Conservation (phyloP, 78 protist genomes). For the Dictyostelium capitatum region DNA sequence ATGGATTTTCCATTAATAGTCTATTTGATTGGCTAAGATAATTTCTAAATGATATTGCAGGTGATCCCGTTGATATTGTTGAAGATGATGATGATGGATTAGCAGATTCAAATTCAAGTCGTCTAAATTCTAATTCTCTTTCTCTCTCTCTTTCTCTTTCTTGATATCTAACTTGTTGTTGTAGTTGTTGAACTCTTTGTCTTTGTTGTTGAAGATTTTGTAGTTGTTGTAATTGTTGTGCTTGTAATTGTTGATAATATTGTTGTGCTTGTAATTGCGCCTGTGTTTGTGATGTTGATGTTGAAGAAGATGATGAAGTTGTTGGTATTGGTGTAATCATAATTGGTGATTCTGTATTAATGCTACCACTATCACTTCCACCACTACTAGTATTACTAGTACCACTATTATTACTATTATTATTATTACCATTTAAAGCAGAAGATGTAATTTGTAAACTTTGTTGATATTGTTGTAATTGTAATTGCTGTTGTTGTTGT, state of each 20-base stretch:
- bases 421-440: too few relatives aligned
- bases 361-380: too few relatives aligned
- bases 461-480: not conserved
- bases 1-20: not conserved
- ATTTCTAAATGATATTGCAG: not conserved
- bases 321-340: not conserved
- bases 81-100: not conserved
- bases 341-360: not conserved
- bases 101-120: too few relatives aligned
- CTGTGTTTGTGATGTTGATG: not conserved
- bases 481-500: not conserved
- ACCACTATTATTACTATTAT: too few relatives aligned
- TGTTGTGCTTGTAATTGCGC: not conserved
- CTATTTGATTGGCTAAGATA: not conserved
- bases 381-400: too few relatives aligned
- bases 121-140: not conserved
- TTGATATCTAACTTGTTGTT: not conserved
- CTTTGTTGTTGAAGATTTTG: not conserved
- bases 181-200: not conserved
- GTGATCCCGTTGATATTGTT: not conserved
- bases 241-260: not conserved
- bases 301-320: not conserved
- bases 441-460: too few relatives aligned
- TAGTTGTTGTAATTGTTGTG: not conserved
- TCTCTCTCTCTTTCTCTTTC: not conserved